phyloP scores from a whole-genome alignment of 2,329 filamentous ascomycete genomes.

The Penicillium sp. region DNA sequence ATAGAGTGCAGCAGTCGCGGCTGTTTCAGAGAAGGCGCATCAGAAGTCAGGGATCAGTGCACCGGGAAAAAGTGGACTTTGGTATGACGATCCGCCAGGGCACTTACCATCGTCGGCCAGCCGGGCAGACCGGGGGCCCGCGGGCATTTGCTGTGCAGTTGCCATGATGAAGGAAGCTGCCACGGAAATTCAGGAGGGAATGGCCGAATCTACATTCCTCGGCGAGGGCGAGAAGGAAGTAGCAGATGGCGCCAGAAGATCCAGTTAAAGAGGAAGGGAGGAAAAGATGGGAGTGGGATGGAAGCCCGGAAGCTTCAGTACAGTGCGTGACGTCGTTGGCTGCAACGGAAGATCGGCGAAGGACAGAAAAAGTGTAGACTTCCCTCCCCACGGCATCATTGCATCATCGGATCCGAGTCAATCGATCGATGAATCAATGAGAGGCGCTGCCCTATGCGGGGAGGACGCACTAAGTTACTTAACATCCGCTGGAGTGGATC shows the following conservation, averaged over 20 bases:
- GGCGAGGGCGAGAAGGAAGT: background rate
- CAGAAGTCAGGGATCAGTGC: constrained; percentile 15
- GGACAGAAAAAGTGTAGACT: background rate
- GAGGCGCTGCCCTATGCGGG: constrained; percentile 9
- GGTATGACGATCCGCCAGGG: constrained; percentile 16
- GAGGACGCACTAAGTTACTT: background rate
- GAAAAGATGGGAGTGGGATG: constrained; percentile 23
- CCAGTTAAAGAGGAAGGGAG: constrained; percentile 1
- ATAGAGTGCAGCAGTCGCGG: constrained; percentile 65
- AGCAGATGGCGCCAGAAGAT: background rate
- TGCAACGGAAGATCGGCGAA: constrained; percentile 30
- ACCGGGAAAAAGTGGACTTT: background rate
- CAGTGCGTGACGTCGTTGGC: constrained; percentile 39
- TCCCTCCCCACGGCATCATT: constrained; percentile 16
- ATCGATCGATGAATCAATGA: constrained; percentile 28
- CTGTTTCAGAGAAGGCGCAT: constrained; percentile 36
- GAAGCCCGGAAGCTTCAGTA: constrained; percentile 33
- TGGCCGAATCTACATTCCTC: constrained; percentile 16
- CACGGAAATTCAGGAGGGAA: constrained; percentile 10
- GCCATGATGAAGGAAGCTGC: constrained; percentile 31
- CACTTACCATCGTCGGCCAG: constrained; percentile 41
- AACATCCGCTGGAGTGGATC: background rate
- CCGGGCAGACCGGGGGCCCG: constrained; percentile 33
- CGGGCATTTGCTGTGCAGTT: constrained; percentile 34
- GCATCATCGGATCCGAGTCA: constrained; percentile 27